Evolutionary conservation across 2,329 filamentous ascomycete species (phyloP).

Genomic region (Fusarium robinianum): DNA sequence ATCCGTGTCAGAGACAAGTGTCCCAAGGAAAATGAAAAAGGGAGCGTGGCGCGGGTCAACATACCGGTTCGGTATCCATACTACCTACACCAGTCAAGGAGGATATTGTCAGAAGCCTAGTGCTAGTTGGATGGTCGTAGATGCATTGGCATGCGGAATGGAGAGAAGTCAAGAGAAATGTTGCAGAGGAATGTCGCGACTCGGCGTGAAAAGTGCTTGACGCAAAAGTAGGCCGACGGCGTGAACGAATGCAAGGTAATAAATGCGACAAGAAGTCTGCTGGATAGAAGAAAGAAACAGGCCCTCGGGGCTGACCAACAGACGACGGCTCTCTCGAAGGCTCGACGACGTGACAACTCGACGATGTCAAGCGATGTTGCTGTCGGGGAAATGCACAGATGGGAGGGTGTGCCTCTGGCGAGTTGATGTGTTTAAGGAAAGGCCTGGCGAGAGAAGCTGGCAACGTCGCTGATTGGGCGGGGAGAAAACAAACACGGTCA

Average conservation of each 20-base stretch:
- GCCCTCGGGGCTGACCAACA: conserved; percentile 26
- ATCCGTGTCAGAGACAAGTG: conserved; percentile 31
- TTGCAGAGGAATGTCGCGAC: conserved; percentile 40
- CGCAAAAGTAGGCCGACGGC: conserved; percentile 7
- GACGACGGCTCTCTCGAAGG: conserved; percentile 33
- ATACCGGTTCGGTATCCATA: conserved; percentile 48
- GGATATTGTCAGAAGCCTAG: conserved; percentile 28
- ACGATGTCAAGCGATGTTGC: conserved; percentile 29
- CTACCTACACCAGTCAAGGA: conserved; percentile 34
- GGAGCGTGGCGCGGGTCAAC: conserved; percentile 27
- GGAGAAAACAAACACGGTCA: conserved; percentile 40
- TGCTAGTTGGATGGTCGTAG: conserved; percentile 35
- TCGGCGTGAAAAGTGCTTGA: conserved; percentile 22
- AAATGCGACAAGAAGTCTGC: conserved; percentile 31
- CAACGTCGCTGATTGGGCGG: conserved; percentile 36
- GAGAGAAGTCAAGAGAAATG: conserved; percentile 30
- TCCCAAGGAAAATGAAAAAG: conserved; percentile 20
- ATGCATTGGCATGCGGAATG: conserved; percentile 42
- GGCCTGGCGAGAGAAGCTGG: conserved; percentile 23
- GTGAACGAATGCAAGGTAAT: conserved; percentile 33
- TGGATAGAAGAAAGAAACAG: conserved; percentile 33
- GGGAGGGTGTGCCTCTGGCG: conserved; percentile 32
- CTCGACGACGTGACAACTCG: conserved; percentile 20
- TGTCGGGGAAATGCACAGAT: conserved; percentile 34
- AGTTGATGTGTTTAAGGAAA: conserved; percentile 43